These are phyloP conservation scores for Aspergillus intermedius DNA, from an alignment of 2,329 filamentous ascomycete species.

Conservation along the genomic window DNA sequence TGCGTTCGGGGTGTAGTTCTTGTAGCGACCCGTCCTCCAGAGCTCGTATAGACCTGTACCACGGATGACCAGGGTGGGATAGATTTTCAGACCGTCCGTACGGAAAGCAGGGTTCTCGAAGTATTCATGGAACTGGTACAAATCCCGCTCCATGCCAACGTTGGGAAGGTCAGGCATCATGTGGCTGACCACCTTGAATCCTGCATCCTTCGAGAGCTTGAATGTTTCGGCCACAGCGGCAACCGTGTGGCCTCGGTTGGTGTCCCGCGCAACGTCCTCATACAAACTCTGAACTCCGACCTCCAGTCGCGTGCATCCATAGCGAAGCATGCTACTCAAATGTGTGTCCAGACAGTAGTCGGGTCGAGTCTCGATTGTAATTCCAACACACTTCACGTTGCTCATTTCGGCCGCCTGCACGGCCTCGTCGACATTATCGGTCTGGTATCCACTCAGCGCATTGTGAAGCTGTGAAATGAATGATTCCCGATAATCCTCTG, in stretches of 20 bases:
- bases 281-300: constrained; percentile 95
- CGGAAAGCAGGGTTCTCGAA: constrained; percentile 95
- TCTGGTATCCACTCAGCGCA: constrained; percentile 91
- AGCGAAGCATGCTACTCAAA: constrained; percentile 91
- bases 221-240: constrained; percentile 94
- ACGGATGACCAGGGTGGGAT: constrained; percentile 92
- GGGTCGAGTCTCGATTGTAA: constrained; percentile 94
- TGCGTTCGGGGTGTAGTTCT: constrained; percentile 97
- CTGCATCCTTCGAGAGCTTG: constrained; percentile 92
- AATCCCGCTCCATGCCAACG: constrained; percentile 94
- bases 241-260: constrained; percentile 93
- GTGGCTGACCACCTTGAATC: constrained; percentile 97
- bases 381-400: constrained; percentile 94
- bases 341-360: constrained; percentile 98
- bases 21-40: constrained; percentile 93
- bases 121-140: constrained; percentile 96
- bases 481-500: constrained; percentile 79
- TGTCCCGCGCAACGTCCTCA: constrained; percentile 96
- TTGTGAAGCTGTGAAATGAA: constrained; percentile 97
- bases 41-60: constrained; percentile 95
- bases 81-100: constrained; percentile 96
- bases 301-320: constrained; percentile 90
- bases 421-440: constrained; percentile 88
- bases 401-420: constrained; percentile 93
- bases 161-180: constrained; percentile 99